A percentile compares a stretch with the other conserved stretches of the same genome.
These are phyloP conservation scores for Thelonectria olida DNA, from an alignment of 2,329 filamentous ascomycete genomes.

Conservation along the genomic window DNA sequence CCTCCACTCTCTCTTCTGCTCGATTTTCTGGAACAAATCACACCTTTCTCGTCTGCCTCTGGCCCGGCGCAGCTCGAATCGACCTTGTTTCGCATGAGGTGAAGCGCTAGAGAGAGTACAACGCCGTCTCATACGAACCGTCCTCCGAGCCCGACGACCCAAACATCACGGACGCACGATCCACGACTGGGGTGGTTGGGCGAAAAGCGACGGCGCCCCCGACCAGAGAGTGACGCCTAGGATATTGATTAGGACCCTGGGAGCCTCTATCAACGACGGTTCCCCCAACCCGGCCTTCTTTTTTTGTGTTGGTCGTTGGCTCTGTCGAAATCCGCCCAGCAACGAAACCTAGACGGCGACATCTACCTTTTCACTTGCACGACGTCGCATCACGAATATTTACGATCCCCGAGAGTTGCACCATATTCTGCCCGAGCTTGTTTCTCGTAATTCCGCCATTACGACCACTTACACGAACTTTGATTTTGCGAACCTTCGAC, in stretches of 20 bases:
- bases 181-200: conserved; percentile 34
- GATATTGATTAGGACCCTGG: conserved; percentile 28
- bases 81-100: conserved; percentile 19
- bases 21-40: not conserved
- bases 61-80: conserved; percentile 6
- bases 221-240: conserved; percentile 21
- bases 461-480: conserved; percentile 30
- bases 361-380: conserved; percentile 12
- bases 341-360: not conserved
- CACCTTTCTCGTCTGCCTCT: conserved; percentile 8
- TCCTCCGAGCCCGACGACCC: conserved; percentile 18
- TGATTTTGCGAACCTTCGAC: conserved; percentile 15
- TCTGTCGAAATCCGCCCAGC: not conserved
- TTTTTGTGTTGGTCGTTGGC: conserved; percentile 3
- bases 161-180: conserved; percentile 17
- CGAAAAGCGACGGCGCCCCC: conserved; percentile 26
- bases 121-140: conserved; percentile 6
- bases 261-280: conserved; percentile 27
- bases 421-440: conserved; percentile 4
- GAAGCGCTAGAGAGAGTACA: conserved; percentile 25
- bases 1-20: not conserved
- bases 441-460: conserved; percentile 3
- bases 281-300: conserved; percentile 22
- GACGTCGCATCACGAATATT: conserved; percentile 29
- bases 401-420: conserved; percentile 24